Percentiles rank a stretch among this genome's conserved stretches.
These are phyloP conservation scores for Mallotus japonicus DNA, from an alignment of 441 rosid species.

Conservation along the genomic window DNA sequence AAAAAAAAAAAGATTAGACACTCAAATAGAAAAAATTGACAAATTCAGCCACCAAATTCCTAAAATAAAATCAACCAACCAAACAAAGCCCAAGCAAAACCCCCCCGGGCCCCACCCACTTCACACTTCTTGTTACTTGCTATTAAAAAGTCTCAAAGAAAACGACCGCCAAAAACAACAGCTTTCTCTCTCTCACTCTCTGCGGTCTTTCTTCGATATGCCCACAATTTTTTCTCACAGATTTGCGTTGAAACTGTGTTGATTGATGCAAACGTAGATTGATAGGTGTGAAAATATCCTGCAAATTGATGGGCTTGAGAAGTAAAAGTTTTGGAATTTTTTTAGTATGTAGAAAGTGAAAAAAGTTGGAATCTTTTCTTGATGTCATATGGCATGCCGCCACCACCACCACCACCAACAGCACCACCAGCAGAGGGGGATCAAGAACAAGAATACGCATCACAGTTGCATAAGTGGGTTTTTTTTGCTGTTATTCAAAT, in stretches of 20 bases:
- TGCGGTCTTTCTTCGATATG: neutral
- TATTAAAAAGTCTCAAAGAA: slow-evolving; percentile 15
- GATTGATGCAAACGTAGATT: neutral
- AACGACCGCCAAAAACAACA: slow-evolving; percentile 41
- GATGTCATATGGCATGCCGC: slow-evolving; percentile 30
- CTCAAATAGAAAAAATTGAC: too few species aligned
- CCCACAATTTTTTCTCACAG: neutral
- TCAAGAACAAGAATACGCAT: slow-evolving; percentile 24
- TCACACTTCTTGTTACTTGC: neutral
- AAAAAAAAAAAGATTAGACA: too few species aligned
- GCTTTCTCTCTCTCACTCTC: too few species aligned
- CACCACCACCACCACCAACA: neutral
- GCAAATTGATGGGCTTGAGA: neutral
- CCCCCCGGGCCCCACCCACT: neutral
- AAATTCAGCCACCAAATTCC: too few species aligned
- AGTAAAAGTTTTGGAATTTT: slow-evolving; percentile 2
- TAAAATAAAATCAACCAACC: too few species aligned
- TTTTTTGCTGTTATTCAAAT: neutral
- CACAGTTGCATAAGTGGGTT: slow-evolving; percentile 14
- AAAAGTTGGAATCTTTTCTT: slow-evolving; percentile 22
- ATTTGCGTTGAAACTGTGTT: neutral
- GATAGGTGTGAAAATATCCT: too few species aligned
- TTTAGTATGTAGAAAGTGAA: slow-evolving; percentile 3
- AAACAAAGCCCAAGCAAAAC: too few species aligned
- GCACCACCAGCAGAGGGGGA: slow-evolving; percentile 12